These are phyloP conservation scores for Penicillium cinerascens DNA, from an alignment of 495 filamentous ascomycete species.

Conservation along the genomic window DNA sequence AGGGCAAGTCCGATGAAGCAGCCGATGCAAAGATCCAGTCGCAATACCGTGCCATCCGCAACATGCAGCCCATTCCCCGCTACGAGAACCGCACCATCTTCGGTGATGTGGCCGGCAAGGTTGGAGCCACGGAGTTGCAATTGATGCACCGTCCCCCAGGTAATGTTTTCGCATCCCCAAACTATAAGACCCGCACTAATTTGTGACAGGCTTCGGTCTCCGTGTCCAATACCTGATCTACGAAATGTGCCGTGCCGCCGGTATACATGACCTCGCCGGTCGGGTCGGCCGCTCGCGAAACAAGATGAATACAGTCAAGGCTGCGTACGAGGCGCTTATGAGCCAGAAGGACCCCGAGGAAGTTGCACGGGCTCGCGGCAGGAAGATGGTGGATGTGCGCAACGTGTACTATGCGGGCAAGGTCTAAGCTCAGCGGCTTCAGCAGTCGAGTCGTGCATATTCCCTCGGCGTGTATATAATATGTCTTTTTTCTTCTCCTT, in stretches of 20 bases:
- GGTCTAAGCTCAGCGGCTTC: conserved; percentile 43
- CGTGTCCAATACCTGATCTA: conserved; percentile 87
- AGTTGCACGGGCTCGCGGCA: conserved; percentile 78
- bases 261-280: conserved; percentile 82
- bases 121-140: conserved; percentile 76
- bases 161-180: conserved; percentile 39
- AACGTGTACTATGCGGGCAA: conserved; percentile 95
- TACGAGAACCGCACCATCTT: conserved; percentile 92
- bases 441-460: conserved; percentile 17
- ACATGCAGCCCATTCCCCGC: conserved; percentile 79
- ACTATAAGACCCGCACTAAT: background rate
- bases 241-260: conserved; percentile 80
- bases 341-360: conserved; percentile 83
- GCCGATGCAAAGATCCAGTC: conserved; percentile 63
- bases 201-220: conserved; percentile 74
- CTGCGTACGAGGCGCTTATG: conserved; percentile 74
- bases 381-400: conserved; percentile 91
- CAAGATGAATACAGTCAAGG: conserved; percentile 96
- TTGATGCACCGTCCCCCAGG: conserved; percentile 82
- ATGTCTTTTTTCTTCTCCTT: conserved; percentile 28
- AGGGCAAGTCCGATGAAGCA: conserved; percentile 77
- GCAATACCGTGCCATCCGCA: conserved; percentile 70
- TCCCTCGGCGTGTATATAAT: conserved; percentile 42
- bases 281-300: conserved; percentile 75
- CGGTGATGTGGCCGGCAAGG: conserved; percentile 78